A percentile compares a stretch with the other conserved stretches of the same genome.
These are phyloP conservation scores for Dichotomocladium elegans DNA, from an alignment of 371 early-diverging fungal species.

Conservation along the genomic window DNA sequence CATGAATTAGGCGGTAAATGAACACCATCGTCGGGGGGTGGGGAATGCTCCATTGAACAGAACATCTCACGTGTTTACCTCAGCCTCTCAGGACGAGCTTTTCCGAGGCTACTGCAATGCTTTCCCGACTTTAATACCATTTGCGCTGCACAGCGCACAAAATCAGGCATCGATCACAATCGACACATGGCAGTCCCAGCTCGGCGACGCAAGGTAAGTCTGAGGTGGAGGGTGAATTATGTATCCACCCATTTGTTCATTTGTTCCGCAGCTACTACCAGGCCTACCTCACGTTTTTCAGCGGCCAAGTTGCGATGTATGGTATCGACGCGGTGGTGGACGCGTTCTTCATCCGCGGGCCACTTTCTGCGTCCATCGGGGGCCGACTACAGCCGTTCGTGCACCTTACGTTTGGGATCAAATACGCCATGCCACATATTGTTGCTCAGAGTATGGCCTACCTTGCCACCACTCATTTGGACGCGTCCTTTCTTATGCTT, in stretches of 20 bases:
- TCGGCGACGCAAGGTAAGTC: slow-evolving; percentile 3
- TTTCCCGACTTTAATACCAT: slow-evolving; percentile 6
- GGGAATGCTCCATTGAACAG: background rate
- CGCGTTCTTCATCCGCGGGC: slow-evolving; percentile 12
- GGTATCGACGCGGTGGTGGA: slow-evolving; percentile 24
- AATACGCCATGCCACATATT: slow-evolving; percentile 22
- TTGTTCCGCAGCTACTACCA: slow-evolving; percentile 15
- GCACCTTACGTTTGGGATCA: slow-evolving; percentile 38
- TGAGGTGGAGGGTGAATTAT: no score
- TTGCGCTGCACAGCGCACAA: slow-evolving; percentile 5
- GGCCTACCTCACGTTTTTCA: slow-evolving; percentile 31
- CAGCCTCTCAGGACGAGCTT: slow-evolving; percentile 7
- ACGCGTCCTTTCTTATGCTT: background rate
- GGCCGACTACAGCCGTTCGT: slow-evolving; percentile 37
- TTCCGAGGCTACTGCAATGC: slow-evolving; percentile 5
- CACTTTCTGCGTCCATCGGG: slow-evolving; percentile 22
- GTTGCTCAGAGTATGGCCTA: slow-evolving; percentile 37
- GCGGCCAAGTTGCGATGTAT: slow-evolving; percentile 11
- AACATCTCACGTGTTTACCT: background rate
- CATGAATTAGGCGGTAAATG: slow-evolving; percentile 30
- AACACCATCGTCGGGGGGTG: background rate
- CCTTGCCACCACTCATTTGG: slow-evolving; percentile 22
- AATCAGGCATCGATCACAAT: background rate
- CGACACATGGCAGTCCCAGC: slow-evolving; percentile 1
- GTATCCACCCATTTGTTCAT: background rate